Conservation (phyloP, 2,329 filamentous ascomycete genomes). For the Xylariaceae sp. region DNA sequence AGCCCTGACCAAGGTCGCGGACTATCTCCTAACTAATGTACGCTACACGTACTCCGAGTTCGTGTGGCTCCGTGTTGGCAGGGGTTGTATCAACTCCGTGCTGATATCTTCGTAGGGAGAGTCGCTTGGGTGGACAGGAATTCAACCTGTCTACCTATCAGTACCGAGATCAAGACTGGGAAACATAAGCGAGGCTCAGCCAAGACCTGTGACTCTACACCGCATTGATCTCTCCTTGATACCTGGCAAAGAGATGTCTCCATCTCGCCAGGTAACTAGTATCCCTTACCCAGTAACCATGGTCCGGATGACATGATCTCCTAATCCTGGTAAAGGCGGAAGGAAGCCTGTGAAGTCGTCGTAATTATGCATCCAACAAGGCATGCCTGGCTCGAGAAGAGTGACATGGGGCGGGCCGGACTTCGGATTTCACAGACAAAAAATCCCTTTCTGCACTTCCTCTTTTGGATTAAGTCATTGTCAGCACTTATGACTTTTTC, state of each 20-base stretch:
- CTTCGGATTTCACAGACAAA: conserved; percentile 11
- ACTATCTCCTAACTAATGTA: not conserved
- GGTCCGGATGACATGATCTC: too few species aligned
- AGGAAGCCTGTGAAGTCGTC: not conserved
- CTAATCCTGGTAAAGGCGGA: too few species aligned
- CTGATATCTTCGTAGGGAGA: not conserved
- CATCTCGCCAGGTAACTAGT: too few species aligned
- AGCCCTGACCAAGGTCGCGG: too few species aligned
- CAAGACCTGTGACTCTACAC: not conserved
- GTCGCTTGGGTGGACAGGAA: not conserved
- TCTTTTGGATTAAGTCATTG: not conserved
- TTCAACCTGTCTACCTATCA: not conserved
- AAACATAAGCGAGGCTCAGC: too few species aligned
- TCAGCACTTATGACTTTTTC: not conserved
- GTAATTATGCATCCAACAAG: not conserved
- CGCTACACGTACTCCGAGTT: not conserved
- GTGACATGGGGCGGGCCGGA: not conserved
- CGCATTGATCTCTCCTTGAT: not conserved
- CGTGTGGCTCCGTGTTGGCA: not conserved
- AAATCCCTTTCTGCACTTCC: not conserved
- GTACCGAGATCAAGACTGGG: not conserved
- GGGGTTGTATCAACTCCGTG: not conserved
- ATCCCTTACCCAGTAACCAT: too few species aligned
- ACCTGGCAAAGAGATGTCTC: not conserved
- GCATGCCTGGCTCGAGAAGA: not conserved